These are phyloP conservation scores for Micractinium conductrix DNA, from an alignment of 139 green algal species.

Conservation along the genomic window DNA sequence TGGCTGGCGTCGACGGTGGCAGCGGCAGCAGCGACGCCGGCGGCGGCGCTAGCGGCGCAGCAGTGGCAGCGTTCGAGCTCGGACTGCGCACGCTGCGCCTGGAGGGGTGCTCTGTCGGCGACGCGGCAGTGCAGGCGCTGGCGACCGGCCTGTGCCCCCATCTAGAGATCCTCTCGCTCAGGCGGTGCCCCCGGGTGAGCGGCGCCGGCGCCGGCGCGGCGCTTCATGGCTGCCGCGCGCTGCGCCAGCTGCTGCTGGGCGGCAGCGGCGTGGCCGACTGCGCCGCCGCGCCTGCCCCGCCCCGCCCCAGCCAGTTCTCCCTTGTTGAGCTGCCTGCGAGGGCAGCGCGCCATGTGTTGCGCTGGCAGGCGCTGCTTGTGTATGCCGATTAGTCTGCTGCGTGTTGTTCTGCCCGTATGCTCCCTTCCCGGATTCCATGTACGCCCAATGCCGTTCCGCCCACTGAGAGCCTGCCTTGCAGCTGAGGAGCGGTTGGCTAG, in stretches of 20 bases:
- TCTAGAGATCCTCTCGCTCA: background rate
- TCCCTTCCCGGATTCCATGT: too few species aligned
- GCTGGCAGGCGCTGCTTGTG: background rate
- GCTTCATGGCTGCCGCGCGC: background rate
- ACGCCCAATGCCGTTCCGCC: too few species aligned
- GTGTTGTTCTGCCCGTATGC: too few species aligned
- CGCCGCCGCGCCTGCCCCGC: background rate
- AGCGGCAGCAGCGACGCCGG: background rate
- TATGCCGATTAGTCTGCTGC: background rate
- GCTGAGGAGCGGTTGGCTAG: too few species aligned
- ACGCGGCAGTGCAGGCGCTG: background rate
- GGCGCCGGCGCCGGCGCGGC: background rate
- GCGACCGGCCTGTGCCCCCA: background rate
- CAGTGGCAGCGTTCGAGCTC: conserved; percentile 18
- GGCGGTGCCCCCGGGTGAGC: background rate
- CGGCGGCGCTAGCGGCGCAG: background rate
- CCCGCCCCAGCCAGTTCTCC: background rate
- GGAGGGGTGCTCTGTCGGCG: background rate
- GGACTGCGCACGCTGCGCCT: background rate
- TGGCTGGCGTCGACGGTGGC: too few species aligned
- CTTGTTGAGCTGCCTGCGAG: background rate
- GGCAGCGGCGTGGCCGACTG: background rate
- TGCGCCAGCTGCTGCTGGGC: conserved; percentile 28
- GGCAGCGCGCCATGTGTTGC: background rate
- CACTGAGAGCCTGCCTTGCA: too few species aligned